Percentiles rank a stretch among this genome's conserved stretches.
phyloP scores from a whole-genome alignment of 345 rosid species.

The Hibiscus trionum region DNA sequence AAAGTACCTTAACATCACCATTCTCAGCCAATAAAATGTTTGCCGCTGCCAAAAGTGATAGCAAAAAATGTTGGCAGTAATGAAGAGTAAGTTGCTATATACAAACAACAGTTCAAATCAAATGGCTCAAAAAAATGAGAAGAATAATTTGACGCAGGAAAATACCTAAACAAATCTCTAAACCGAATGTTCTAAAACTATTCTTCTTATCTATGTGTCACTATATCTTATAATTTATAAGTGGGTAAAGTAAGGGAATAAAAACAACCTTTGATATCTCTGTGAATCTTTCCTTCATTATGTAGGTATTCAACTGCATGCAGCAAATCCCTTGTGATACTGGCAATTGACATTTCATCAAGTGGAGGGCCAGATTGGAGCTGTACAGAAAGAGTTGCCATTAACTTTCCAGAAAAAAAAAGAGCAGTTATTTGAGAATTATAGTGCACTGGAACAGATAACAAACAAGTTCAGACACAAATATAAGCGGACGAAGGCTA shows the following conservation, averaged over 20 bases:
- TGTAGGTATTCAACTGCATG: conserved; percentile 97
- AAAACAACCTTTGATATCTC: conserved; percentile 91
- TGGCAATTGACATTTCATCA: conserved; percentile 89
- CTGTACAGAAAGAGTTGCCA: conserved; percentile 34
- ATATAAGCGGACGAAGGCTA: neutral
- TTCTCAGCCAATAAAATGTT: conserved; percentile 86
- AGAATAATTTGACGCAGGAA: neutral
- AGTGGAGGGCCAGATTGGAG: conserved; percentile 88
- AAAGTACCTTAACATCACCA: conserved; percentile 93
- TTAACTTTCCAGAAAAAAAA: conserved; percentile 18
- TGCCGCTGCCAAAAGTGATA: conserved; percentile 64
- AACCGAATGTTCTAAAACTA: neutral
- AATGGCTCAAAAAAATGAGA: neutral
- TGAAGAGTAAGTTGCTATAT: conserved; percentile 6
- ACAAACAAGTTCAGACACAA: neutral
- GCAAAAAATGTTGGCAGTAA: conserved; percentile 20
- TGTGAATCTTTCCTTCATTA: conserved; percentile 89
- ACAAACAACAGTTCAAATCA: neutral
- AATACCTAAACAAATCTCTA: neutral
- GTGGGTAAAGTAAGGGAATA: neutral
- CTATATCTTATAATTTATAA: neutral
- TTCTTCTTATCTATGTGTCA: neutral
- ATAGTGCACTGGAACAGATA: neutral
- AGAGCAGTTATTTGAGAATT: neutral
- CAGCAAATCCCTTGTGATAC: conserved; percentile 86